Conservation (phyloP, 176 grass and related monocot species). For the Raddia guianensis region DNA sequence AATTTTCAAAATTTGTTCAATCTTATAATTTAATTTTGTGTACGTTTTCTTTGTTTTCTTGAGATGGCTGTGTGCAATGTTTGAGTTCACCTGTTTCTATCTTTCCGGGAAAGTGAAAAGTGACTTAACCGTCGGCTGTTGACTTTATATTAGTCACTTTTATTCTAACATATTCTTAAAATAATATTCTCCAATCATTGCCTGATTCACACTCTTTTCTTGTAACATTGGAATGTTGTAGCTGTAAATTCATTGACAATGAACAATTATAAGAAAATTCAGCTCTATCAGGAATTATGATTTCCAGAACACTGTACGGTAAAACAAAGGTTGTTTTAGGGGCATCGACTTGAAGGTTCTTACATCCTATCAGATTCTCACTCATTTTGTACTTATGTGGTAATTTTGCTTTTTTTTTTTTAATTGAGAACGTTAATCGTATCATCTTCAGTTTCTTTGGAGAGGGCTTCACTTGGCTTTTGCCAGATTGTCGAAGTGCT, state of each 20-base stretch:
- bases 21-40: slow-evolving; percentile 3
- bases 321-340: background rate
- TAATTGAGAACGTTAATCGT: background rate
- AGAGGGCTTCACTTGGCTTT: background rate
- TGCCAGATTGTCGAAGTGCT: background rate
- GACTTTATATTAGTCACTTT: slow-evolving; percentile 23
- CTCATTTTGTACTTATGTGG: background rate
- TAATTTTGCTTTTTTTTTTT: background rate
- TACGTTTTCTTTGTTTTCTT: background rate
- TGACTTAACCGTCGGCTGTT: background rate
- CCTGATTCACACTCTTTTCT: slow-evolving; percentile 19
- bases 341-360: background rate
- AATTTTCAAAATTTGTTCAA: background rate
- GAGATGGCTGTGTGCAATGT: slow-evolving; percentile 8
- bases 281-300: slow-evolving; percentile 13
- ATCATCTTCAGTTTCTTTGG: slow-evolving; percentile 1
- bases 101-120: slow-evolving; percentile 4
- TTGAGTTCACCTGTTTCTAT: slow-evolving; percentile 23
- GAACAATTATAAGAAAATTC: slow-evolving; percentile 12
- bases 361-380: background rate
- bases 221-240: slow-evolving; percentile 19
- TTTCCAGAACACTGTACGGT: background rate
- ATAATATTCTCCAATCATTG: slow-evolving; percentile 24
- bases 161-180: slow-evolving; percentile 10
- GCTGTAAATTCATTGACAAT: background rate